These are phyloP conservation scores for Fonsecaea pedrosoi DNA, from an alignment of 2,329 filamentous ascomycete genomes.

Conservation along the genomic window DNA sequence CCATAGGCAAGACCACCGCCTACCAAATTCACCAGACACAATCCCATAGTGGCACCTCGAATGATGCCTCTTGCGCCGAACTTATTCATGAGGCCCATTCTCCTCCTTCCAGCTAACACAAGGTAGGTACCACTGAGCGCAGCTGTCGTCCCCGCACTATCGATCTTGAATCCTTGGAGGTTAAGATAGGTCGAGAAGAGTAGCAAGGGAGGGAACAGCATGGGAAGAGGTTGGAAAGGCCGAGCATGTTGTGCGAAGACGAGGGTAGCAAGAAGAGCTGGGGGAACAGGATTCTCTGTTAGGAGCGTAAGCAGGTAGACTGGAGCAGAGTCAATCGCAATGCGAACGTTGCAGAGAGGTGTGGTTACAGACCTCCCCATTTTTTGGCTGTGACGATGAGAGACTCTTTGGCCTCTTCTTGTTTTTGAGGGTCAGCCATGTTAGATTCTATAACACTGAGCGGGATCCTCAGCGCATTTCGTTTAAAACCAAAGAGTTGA, in stretches of 20 bases:
- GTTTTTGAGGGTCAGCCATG: conserved; percentile 33
- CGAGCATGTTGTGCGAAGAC: conserved; percentile 70
- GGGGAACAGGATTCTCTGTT: conserved; percentile 68
- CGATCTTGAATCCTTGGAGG: conserved; percentile 66
- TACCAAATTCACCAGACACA: conserved; percentile 55
- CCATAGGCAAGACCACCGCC: conserved; percentile 56
- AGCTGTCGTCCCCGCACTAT: conserved; percentile 67
- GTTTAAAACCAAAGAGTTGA: neutral
- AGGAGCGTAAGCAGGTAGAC: conserved; percentile 37
- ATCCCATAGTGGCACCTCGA: conserved; percentile 54
- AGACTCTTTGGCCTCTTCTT: conserved; percentile 36
- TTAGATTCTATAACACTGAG: neutral
- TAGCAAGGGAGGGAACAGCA: conserved; percentile 71
- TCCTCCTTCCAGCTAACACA: conserved; percentile 66
- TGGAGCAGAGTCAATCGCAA: conserved; percentile 33
- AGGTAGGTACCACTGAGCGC: conserved; percentile 71
- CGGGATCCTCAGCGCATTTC: neutral
- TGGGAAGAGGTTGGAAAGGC: conserved; percentile 70
- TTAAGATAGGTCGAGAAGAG: conserved; percentile 72
- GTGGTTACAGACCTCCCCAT: conserved; percentile 40
- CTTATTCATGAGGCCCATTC: conserved; percentile 54
- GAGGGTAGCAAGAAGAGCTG: conserved; percentile 69
- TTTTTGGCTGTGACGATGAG: conserved; percentile 37
- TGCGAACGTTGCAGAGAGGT: conserved; percentile 14
- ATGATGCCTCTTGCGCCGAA: conserved; percentile 54